phyloP scores from a whole-genome alignment of 768 basidiomycete genomes.

The Harrya chromipes region DNA sequence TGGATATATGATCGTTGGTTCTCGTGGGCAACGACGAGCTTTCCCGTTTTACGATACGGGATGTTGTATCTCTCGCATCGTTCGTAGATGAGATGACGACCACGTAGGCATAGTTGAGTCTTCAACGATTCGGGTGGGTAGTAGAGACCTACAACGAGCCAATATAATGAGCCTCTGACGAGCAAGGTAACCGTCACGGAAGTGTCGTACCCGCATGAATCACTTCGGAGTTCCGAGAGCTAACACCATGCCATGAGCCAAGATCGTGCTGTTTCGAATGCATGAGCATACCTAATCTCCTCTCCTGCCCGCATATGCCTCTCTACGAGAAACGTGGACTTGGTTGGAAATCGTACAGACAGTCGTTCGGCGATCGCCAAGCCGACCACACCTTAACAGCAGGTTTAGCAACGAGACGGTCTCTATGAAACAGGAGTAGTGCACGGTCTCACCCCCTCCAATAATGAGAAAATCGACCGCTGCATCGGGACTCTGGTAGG shows the following conservation, averaged over 20 bases:
- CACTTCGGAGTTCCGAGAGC: slow-evolving; percentile 93
- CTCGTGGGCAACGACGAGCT: slow-evolving; percentile 80
- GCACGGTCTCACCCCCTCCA: slow-evolving; percentile 63
- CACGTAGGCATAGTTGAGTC: slow-evolving; percentile 81
- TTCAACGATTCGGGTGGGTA: slow-evolving; percentile 84
- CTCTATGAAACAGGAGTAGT: background rate
- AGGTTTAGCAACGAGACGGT: background rate
- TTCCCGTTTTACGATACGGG: slow-evolving; percentile 72
- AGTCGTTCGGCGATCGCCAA: slow-evolving; percentile 81
- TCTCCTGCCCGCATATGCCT: slow-evolving; percentile 72
- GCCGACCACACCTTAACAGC: slow-evolving; percentile 71
- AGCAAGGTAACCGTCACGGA: background rate
- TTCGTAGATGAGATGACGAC: slow-evolving; percentile 79
- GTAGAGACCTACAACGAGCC: slow-evolving; percentile 58
- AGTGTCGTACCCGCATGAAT: slow-evolving; percentile 72
- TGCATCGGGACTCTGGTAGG: slow-evolving; percentile 56
- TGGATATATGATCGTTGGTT: slow-evolving; percentile 71
- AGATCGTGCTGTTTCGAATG: background rate
- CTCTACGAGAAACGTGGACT: slow-evolving; percentile 80
- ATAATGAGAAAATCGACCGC: slow-evolving; percentile 82
- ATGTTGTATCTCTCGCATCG: slow-evolving; percentile 63
- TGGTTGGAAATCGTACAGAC: slow-evolving; percentile 55
- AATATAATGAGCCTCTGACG: background rate
- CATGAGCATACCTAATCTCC: slow-evolving; percentile 67
- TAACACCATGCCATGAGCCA: slow-evolving; percentile 25